These are phyloP conservation scores for Verticillium tricorpus DNA, from an alignment of 2,329 filamentous ascomycete genomes.

Conservation along the genomic window DNA sequence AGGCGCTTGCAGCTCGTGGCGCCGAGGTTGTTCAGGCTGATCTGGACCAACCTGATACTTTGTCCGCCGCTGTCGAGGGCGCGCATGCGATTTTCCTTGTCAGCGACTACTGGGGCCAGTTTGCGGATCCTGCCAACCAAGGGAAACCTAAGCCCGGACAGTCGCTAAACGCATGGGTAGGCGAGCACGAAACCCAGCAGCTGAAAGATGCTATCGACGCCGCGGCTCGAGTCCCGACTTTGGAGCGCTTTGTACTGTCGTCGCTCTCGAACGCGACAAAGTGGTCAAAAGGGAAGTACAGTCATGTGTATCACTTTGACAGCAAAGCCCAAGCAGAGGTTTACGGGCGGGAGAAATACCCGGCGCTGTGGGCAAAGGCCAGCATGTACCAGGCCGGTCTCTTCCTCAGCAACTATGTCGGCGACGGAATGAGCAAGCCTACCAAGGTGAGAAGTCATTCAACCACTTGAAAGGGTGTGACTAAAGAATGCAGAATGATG, in stretches of 20 bases:
- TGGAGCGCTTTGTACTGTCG: constrained; percentile 35
- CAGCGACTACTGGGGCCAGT: constrained; percentile 21
- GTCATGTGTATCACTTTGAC: constrained; percentile 35
- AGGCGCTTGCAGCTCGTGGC: constrained; percentile 12
- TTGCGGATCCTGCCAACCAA: constrained; percentile 7
- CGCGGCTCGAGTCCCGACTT: constrained; percentile 21
- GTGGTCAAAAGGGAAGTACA: constrained; percentile 35
- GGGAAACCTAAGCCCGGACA: constrained; percentile 10
- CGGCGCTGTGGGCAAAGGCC: constrained; percentile 17
- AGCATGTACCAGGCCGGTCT: constrained; percentile 14
- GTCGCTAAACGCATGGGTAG: constrained; percentile 13
- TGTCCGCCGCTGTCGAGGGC: constrained; percentile 17
- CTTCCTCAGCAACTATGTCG: constrained; percentile 14
- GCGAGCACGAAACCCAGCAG: constrained; percentile 27
- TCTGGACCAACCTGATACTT: constrained; percentile 10
- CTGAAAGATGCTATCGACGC: constrained; percentile 30
- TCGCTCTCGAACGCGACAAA: constrained; percentile 27
- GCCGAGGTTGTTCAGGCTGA: constrained; percentile 19
- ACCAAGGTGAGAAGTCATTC: too few species aligned
- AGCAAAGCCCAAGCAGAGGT: constrained; percentile 29
- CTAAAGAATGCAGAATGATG: constrained; percentile 6
- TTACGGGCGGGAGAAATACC: constrained; percentile 18
- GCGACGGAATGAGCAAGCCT: not conserved
- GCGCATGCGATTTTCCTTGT: constrained; percentile 21
- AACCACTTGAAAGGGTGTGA: too few species aligned